Evolutionary conservation across 495 filamentous ascomycete genomes (phyloP).

Genomic region (Penicillium coprophilum): DNA sequence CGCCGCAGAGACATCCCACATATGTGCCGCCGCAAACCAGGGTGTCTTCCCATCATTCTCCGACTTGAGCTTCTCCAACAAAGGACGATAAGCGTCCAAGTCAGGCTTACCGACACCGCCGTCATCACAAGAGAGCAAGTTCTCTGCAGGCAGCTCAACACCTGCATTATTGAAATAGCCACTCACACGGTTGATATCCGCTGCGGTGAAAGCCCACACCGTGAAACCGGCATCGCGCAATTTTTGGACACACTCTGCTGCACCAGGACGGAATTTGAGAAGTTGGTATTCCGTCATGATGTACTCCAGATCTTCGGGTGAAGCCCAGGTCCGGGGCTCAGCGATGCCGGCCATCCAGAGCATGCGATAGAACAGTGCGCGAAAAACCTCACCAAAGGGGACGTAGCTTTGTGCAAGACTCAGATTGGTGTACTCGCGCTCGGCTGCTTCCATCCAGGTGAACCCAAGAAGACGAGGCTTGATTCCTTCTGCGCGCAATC

Average conservation of each 20-base stretch:
- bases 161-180: constrained; percentile 40
- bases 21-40: constrained; percentile 42
- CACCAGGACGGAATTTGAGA: constrained; percentile 32
- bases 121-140: constrained; percentile 35
- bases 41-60: constrained; percentile 25
- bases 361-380: constrained; percentile 40
- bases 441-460: constrained; percentile 43
- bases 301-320: constrained; percentile 31
- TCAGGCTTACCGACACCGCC: constrained; percentile 36
- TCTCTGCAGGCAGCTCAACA: constrained; percentile 36
- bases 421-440: constrained; percentile 44
- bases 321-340: constrained; percentile 32
- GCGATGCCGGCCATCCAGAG: constrained; percentile 31
- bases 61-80: constrained; percentile 25
- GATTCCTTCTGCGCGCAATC: constrained; percentile 36
- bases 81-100: constrained; percentile 27
- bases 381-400: constrained; percentile 32
- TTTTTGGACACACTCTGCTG: constrained; percentile 34
- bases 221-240: constrained; percentile 41
- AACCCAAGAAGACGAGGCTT: constrained; percentile 36
- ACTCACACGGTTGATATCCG: constrained; percentile 34
- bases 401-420: constrained; percentile 35
- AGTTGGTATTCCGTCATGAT: constrained; percentile 29
- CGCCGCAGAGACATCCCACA: constrained; percentile 42
- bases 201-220: constrained; percentile 45